These are phyloP conservation scores for Diaporthe humulicola DNA, from an alignment of 2,329 filamentous ascomycete genomes.

Conservation along the genomic window DNA sequence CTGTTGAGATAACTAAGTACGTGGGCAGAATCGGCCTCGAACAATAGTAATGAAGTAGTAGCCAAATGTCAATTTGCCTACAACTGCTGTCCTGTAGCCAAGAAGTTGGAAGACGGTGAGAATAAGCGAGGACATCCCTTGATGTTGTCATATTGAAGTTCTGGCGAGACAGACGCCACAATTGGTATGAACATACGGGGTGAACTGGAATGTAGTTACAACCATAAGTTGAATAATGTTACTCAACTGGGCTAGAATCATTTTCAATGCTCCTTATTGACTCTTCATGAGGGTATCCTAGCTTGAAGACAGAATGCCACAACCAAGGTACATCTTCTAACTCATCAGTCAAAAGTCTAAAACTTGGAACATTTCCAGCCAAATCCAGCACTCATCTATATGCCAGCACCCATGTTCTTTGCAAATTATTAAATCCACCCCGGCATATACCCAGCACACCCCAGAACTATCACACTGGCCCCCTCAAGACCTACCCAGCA, in stretches of 20 bases:
- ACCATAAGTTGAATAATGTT: too few relatives aligned
- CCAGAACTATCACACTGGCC: not conserved
- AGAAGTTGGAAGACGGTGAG: not conserved
- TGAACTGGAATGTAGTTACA: not conserved
- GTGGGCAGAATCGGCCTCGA: not conserved
- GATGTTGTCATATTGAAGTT: too few relatives aligned
- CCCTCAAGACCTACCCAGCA: not conserved
- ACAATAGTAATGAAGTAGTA: not conserved
- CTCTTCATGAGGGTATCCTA: not conserved
- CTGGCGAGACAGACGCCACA: too few relatives aligned
- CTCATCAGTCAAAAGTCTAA: not conserved
- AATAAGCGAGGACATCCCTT: too few relatives aligned
- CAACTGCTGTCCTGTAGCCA: not conserved
- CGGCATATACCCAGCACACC: not conserved
- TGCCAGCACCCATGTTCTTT: not conserved
- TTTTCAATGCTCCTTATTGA: not conserved
- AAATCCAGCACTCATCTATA: not conserved
- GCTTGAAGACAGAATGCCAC: not conserved
- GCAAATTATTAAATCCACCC: not conserved
- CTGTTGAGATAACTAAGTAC: not conserved
- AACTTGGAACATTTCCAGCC: not conserved
- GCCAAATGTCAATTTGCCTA: not conserved
- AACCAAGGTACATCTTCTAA: not conserved
- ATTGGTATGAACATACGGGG: too few relatives aligned
- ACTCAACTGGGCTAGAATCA: not conserved